Evolutionary conservation across 179 eudicot genomes (phyloP).

Genomic region (Spinacia oleracea): DNA sequence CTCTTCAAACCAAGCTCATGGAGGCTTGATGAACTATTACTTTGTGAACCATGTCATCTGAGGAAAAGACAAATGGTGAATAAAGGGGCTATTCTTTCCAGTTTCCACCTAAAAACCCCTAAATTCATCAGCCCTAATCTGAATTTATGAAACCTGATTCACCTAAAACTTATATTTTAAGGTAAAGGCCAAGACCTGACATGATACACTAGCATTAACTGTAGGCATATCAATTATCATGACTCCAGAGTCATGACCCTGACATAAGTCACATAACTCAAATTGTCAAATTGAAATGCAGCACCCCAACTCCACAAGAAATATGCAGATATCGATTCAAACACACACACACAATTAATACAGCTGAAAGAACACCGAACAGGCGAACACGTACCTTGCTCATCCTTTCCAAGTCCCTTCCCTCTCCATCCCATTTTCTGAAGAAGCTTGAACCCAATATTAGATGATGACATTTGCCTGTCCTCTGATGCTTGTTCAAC

Average conservation of each 20-base stretch:
- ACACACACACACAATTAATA: background rate
- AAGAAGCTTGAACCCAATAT: conserved; percentile 81
- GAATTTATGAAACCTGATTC: background rate
- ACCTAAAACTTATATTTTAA: background rate
- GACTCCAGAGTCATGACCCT: background rate
- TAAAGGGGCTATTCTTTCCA: background rate
- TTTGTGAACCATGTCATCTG: background rate
- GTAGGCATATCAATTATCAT: background rate
- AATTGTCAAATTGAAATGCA: background rate
- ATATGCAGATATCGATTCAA: background rate
- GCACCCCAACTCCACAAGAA: background rate
- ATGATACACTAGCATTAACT: background rate
- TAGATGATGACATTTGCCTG: conserved; percentile 71
- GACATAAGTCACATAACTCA: too few species aligned
- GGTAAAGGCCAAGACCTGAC: background rate
- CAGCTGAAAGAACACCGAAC: background rate
- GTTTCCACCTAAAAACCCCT: background rate
- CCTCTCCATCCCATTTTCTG: conserved; percentile 99
- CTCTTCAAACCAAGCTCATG: background rate
- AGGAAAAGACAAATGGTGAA: background rate
- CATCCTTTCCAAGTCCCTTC: conserved; percentile 85
- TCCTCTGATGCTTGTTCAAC: conserved; percentile 94
- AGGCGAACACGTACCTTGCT: conserved; percentile 84
- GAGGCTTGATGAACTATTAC: background rate
- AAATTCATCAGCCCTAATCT: background rate